Base-by-base conservation (phyloP, 1,139 yeast genomes). In the Yamadazyma siamensis region DNA sequence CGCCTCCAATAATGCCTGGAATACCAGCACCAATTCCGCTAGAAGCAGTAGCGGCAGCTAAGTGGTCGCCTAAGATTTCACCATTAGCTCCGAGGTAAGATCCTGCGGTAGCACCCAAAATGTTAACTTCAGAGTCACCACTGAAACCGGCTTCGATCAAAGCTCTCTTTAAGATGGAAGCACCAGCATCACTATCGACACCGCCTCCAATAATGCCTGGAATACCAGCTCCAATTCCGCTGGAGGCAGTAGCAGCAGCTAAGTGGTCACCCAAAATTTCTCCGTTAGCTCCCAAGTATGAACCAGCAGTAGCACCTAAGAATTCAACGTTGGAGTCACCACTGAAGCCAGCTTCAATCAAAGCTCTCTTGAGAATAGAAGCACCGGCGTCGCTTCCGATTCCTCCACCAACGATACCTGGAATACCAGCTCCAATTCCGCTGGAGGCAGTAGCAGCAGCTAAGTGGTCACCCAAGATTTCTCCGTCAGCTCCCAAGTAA, bases 81-180 rank as follows among this genome's bases (percentile, higher is more conserved):
- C 39, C 45, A 20, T 28, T 38, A 15, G 23, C 24, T 15, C 38
- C 41, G 13, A 32, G 27, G 38, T 34, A 38, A 28, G 38, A 36
- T 11, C 23, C 37, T 25, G 38, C 43, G 17, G 34, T 23, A 23
- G 32, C 36, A 18, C 41, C 43, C 23, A 38, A 36, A 21, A 39
- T 20, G 11, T 32, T 31, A 25, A 33, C 40, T 15, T 28, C 31
- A 24, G 40, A 45, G 23, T 20, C 35, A 28, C 33, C 43, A 19
- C 34, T 34, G 20, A 35, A 32, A 28, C 44, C 46, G 25, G 40
- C 45, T 13, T 34, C 48, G 19, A 28, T 34, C 17, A 37, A 32
- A 27, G 35, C 40, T 39, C 51, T 19, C 23, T 30, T 18, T 26
- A 22, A 39, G 28, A 41, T 35, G 21, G 35, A 15, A 23, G 35